Percentiles rank a stretch among this genome's conserved stretches.
phyloP scores from a whole-genome alignment of 2,329 filamentous ascomycete species.

The Botryosphaeria agaves region DNA sequence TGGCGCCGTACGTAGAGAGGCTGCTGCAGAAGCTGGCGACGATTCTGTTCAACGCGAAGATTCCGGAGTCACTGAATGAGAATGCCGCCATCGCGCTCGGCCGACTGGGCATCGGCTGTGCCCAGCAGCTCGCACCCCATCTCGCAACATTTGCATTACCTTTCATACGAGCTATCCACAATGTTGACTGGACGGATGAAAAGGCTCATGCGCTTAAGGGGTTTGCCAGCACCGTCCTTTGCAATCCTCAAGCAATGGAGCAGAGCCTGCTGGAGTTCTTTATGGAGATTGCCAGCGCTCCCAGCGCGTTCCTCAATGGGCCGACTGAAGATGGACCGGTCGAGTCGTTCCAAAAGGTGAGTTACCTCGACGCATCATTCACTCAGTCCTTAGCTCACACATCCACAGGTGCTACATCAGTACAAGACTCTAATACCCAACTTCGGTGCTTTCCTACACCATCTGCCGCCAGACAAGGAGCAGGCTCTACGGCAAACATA shows the following conservation, averaged over 20 bases:
- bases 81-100: conserved; percentile 91
- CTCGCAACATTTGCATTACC: conserved; percentile 64
- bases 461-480: conserved; percentile 25
- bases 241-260: conserved; percentile 87
- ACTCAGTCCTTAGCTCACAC: conserved; percentile 6
- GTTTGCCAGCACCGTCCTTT: conserved; percentile 67
- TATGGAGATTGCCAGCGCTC: conserved; percentile 58
- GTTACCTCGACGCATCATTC: conserved; percentile 10
- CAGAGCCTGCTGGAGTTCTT: conserved; percentile 70
- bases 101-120: conserved; percentile 64
- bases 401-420: conserved; percentile 27
- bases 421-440: conserved; percentile 38
- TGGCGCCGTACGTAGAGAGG: conserved; percentile 61
- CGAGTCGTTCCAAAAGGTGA: conserved; percentile 59
- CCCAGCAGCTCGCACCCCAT: conserved; percentile 59
- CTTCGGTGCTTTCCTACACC: conserved; percentile 32
- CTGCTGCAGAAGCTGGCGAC: conserved; percentile 61
- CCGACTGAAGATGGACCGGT: conserved; percentile 43
- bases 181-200: conserved; percentile 77
- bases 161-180: conserved; percentile 67
- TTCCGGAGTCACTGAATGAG: conserved; percentile 75
- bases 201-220: conserved; percentile 89
- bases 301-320: conserved; percentile 35
- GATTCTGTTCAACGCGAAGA: conserved; percentile 70
- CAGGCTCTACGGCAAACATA: conserved; percentile 26